These are phyloP conservation scores for Neurospora tetraspora DNA, from an alignment of 495 filamentous ascomycete species.

Conservation along the genomic window DNA sequence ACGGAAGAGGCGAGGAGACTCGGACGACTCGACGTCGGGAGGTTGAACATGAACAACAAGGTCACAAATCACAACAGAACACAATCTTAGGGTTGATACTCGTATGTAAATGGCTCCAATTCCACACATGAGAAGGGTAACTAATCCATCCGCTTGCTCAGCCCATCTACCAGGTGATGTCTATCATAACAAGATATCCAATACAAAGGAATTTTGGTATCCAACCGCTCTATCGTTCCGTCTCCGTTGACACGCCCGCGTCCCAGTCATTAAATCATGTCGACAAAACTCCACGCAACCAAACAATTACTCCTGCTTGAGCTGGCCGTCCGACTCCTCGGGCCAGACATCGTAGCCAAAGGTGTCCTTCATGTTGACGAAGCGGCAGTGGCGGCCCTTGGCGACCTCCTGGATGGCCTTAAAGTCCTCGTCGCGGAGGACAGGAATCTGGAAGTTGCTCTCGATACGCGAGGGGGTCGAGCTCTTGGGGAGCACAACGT, in stretches of 20 bases:
- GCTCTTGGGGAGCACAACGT: constrained; percentile 43
- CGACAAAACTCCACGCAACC: neutral
- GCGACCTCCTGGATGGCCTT: constrained; percentile 31
- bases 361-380: constrained; percentile 73
- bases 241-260: neutral
- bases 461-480: constrained; percentile 56
- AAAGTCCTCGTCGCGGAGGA: constrained; percentile 31
- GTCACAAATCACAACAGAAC: neutral
- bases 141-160: neutral
- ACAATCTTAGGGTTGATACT: too few species aligned
- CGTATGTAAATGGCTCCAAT: neutral
- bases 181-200: neutral
- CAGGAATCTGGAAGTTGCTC: constrained; percentile 40
- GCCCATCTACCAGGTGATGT: neutral
- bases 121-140: neutral
- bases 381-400: constrained; percentile 47
- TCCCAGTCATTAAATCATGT: neutral
- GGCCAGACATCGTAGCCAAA: constrained; percentile 44
- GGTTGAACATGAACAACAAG: neutral
- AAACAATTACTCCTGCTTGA: neutral
- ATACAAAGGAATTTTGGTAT: neutral
- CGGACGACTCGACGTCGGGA: neutral
- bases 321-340: constrained; percentile 25
- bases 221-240: neutral
- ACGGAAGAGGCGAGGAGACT: neutral